A percentile compares a stretch with the other conserved stretches of the same genome.
phyloP scores from a whole-genome alignment of 2,329 filamentous ascomycete species.

The Colletotrichum tabaci region DNA sequence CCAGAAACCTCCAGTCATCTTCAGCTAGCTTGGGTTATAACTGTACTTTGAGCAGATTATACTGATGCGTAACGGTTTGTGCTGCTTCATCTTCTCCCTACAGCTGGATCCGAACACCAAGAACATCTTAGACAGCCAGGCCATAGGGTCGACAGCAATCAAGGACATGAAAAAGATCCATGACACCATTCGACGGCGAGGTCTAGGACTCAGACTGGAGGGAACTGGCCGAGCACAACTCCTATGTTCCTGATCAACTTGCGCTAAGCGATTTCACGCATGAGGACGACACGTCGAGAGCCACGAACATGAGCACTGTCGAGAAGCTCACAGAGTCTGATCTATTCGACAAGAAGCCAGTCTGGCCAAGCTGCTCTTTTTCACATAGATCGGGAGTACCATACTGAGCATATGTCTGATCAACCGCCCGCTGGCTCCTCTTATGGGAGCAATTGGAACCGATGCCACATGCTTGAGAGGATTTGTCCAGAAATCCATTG shows the following conservation, averaged over 20 bases:
- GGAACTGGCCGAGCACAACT: neutral
- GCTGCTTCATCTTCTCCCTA: conserved; percentile 5
- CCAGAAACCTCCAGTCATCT: conserved; percentile 7
- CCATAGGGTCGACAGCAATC: neutral
- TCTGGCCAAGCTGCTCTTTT: conserved; percentile 19
- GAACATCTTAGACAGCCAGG: conserved; percentile 14
- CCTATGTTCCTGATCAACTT: neutral
- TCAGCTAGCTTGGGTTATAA: conserved; percentile 3
- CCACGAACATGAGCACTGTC: neutral
- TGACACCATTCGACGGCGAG: neutral
- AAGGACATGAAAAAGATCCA: neutral
- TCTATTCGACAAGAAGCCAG: neutral
- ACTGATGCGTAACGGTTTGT: neutral
- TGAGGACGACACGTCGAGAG: neutral
- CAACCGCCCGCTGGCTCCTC: neutral
- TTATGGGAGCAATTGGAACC: no score
- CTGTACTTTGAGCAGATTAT: conserved; percentile 8
- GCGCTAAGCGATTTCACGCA: neutral
- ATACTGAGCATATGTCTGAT: conserved; percentile 1
- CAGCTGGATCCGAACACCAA: conserved; percentile 16
- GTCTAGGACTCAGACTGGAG: neutral
- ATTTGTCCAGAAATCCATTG: no score
- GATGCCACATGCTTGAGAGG: no score
- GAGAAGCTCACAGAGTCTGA: neutral
- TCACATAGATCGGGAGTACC: neutral